Base-by-base conservation (phyloP, 352 stramenopile species). In the Phytophthora podocarpi region DNA sequence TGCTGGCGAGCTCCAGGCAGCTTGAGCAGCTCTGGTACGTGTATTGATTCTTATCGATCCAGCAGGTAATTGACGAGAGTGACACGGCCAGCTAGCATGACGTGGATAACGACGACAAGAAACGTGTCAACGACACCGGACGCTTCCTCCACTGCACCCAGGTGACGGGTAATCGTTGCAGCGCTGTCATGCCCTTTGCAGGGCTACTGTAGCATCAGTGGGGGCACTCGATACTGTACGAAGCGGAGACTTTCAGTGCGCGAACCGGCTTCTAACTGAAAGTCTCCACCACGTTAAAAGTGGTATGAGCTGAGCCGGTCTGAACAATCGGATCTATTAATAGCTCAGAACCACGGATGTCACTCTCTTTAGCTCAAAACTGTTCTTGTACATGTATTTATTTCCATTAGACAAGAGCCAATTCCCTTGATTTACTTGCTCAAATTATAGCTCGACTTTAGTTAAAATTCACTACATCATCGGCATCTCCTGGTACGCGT, bases 221-320 rank as follows among this genome's bases (percentile, higher is more conserved):
- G n/a, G n/a, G n/a, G n/a, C n/a, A n/a, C n/a, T n/a, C n/a, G n/a
- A n/a, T n/a, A n/a, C n/a, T n/a, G n/a, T n/a, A n/a, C n/a, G n/a
- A n/a, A n/a, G n/a, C 28, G 37, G 37, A 63, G 50, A 47, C 45
- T 63, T 66, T 64, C 59, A 52, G 51, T 37, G 35, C 21, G 13
- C 27, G 20, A 55, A 67, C 59, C 37, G 58, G 50, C 41, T 67
- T 20, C 26, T 55, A 12, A 11, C n/a, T n/a, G 24, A 62, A n/a
- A n/a, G n/a, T n/a, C n/a, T n/a, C n/a, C n/a, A n/a, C n/a, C n/a
- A n/a, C 40, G 26, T 59, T 68, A 37, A 59, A 68, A n/a, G 59
- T 45, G 59, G 20, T 12, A 39, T n/a, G n/a, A n/a, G n/a, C n/a
- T n/a, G n/a, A n/a, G n/a, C n/a, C n/a, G n/a, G n/a, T n/a, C n/a